These are phyloP conservation scores for Nymphaea colorata DNA, from an alignment of 164 flowering plant genomes.

Conservation along the genomic window DNA sequence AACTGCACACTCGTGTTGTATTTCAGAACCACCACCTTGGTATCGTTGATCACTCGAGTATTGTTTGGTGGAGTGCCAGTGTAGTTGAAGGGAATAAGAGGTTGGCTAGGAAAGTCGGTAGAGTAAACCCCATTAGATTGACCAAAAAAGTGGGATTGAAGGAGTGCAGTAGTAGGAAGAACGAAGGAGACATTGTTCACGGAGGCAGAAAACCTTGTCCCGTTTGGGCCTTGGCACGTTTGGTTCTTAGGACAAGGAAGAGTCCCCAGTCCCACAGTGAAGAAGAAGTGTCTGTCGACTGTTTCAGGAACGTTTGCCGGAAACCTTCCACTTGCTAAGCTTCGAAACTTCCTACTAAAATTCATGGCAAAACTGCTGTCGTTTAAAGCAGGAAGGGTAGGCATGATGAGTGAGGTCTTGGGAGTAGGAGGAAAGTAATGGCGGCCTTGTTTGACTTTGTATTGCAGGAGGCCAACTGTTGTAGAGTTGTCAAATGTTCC, in stretches of 20 bases:
- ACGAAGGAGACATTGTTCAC: constrained; percentile 39
- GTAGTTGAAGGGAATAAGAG: constrained; percentile 26
- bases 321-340: constrained; percentile 15
- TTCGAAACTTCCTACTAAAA: constrained; percentile 11
- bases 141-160: constrained; percentile 30
- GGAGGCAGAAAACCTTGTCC: constrained; percentile 26
- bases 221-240: constrained; percentile 47
- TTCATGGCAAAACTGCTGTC: constrained; percentile 15
- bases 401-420: constrained; percentile 14
- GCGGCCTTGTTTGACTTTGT: constrained; percentile 2
- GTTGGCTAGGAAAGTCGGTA: constrained; percentile 34
- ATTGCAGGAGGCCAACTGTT: constrained; percentile 28
- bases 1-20: constrained; percentile 41
- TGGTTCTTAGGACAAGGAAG: constrained; percentile 22
- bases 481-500: constrained; percentile 45
- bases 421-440: not conserved
- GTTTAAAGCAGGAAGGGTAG: constrained; percentile 15
- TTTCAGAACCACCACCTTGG: constrained; percentile 26
- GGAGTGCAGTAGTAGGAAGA: constrained; percentile 26
- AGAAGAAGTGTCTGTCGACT: constrained; percentile 16
- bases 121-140: constrained; percentile 39
- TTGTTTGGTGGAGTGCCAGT: constrained; percentile 39
- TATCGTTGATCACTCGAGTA: constrained; percentile 27
- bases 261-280: constrained; percentile 22
- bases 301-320: constrained; percentile 21